Evolutionary conservation across 139 green algal species (phyloP).

Genomic region (Yamagishiella unicocca): DNA sequence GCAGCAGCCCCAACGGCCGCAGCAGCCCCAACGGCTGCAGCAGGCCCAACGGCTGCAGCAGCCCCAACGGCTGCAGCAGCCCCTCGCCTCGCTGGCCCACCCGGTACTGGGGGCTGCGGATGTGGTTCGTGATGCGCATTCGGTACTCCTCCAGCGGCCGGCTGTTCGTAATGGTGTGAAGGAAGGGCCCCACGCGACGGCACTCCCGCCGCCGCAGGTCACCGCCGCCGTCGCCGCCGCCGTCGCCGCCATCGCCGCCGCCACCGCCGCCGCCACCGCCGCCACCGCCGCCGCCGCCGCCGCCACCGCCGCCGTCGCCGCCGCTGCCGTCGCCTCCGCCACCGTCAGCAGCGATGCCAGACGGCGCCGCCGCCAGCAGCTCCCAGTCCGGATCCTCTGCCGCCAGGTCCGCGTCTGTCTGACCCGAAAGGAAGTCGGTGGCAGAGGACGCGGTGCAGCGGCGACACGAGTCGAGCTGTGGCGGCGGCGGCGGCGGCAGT

Average conservation of each 20-base stretch:
- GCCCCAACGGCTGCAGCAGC: too few species aligned
- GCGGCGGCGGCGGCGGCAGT: neutral
- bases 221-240: too few species aligned
- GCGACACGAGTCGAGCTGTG: slow-evolving; percentile 27
- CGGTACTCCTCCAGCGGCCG: neutral
- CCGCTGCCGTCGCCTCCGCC: neutral
- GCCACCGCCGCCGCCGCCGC: neutral
- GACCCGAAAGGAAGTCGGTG: neutral
- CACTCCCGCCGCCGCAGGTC: slow-evolving; percentile 16
- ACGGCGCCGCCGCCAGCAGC: too few species aligned
- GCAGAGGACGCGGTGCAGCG: slow-evolving; percentile 33
- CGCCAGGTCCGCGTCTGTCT: neutral
- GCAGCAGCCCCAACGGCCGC: too few species aligned
- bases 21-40: too few species aligned
- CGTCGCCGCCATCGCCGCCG: neutral
- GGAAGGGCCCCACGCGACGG: neutral
- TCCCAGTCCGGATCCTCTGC: neutral
- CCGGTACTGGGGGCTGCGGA: slow-evolving; percentile 35
- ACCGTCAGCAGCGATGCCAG: neutral
- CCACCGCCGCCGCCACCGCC: neutral
- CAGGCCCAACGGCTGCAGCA: too few species aligned
- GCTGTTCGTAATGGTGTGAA: neutral
- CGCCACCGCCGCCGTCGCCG: neutral
- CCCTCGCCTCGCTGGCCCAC: neutral
- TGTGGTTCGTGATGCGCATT: neutral